Base-by-base conservation (phyloP, 495 filamentous ascomycete species). In the Aspergillus diversus region DNA sequence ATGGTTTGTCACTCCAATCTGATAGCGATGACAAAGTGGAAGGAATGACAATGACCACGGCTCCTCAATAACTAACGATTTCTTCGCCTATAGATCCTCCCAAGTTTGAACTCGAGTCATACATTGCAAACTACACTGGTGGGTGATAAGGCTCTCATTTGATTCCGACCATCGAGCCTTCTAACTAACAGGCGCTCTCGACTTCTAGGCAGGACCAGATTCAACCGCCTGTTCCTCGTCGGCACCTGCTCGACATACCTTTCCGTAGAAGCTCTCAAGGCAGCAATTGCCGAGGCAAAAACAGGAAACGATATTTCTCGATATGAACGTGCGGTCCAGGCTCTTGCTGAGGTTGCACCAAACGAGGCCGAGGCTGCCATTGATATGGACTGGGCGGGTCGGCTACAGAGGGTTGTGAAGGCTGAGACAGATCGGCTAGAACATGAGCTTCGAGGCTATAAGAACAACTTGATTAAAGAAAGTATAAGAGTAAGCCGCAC, bases 401-500 rank as follows among this genome's bases (percentile, higher is more conserved):
- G 76, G 47, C 87, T 80, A 53, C 83, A 83, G 27, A 85, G 83
- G 39, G 72, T 81, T n/a, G 88, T 92, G 63, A 84, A 85, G 59
- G 74, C 75, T 2, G 88, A 92, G 68, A 87, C 85, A 2, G 84
- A 90, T 43, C 85, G 89, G 51, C 77, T 97, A 60, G 90, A 96
- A 64, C 78, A 83, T 6, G 92, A 98, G 70, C 77, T 99, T 33
- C 91, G 91, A 71, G 90, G 89, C 7, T 98, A 98, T 77, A 99
- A 97, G 75, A 96, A 98, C 68, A 99, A 98, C 65, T 75, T 98
- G 39, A 92, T 99, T 65, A 97, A 97, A 73, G 95, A 99, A 75
- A 97, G 93, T 76, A 97, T 98, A 63, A 79, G 96, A 69, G 92
- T 96, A 82, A 59, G 87, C 65, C 7, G 34, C n/a, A 43, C 21